Percentiles rank a stretch among this genome's conserved stretches.
Conservation (phyloP, 2,329 filamentous ascomycete genomes). For the Elsinoe perseae region DNA sequence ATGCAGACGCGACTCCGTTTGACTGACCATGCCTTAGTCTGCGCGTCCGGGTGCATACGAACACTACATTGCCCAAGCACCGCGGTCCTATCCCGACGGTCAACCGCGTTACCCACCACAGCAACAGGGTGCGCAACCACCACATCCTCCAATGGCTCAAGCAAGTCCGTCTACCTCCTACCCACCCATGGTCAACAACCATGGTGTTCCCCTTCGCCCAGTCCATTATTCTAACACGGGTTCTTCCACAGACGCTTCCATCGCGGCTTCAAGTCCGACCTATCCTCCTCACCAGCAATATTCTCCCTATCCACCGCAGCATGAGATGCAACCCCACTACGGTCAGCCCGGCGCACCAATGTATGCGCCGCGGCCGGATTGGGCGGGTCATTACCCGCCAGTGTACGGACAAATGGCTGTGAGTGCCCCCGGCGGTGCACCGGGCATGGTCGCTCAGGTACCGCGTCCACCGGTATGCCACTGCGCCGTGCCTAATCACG, state of each 20-base stretch:
- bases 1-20: slow-evolving; percentile 62
- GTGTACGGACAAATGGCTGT: slow-evolving; percentile 46
- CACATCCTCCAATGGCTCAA: slow-evolving; percentile 91
- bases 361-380: slow-evolving; percentile 60
- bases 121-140: slow-evolving; percentile 54
- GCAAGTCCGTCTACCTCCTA: slow-evolving; percentile 72
- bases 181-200: neutral
- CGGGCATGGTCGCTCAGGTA: slow-evolving; percentile 53
- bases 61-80: slow-evolving; percentile 56
- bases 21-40: slow-evolving; percentile 59
- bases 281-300: slow-evolving; percentile 75
- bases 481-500: slow-evolving; percentile 23
- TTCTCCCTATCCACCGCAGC: slow-evolving; percentile 75
- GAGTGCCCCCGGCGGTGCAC: slow-evolving; percentile 48
- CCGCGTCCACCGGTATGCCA: slow-evolving; percentile 56
- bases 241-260: slow-evolving; percentile 98
- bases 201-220: neutral
- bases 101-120: slow-evolving; percentile 45
- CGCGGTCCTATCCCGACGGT: slow-evolving; percentile 63
- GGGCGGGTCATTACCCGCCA: slow-evolving; percentile 53
- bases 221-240: slow-evolving; percentile 84
- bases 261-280: slow-evolving; percentile 75
- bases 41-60: slow-evolving; percentile 79
- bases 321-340: slow-evolving; percentile 78
- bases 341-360: slow-evolving; percentile 53